Evolutionary conservation across 495 filamentous ascomycete genomes (phyloP).

Genomic region (Oidiodendron maius): DNA sequence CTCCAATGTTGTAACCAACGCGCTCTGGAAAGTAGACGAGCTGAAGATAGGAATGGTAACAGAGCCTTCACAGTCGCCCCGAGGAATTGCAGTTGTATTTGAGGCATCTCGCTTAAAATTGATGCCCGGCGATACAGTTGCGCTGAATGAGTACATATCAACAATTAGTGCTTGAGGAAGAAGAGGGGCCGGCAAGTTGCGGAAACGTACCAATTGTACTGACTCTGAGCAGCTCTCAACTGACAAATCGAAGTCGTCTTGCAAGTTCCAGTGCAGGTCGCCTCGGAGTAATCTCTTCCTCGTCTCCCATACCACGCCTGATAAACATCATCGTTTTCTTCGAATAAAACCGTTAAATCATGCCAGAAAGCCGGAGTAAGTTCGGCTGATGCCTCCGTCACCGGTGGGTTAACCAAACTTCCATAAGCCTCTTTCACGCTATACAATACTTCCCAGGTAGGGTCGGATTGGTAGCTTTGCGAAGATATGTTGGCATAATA

Average conservation of each 20-base stretch:
- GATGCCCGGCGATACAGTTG: background rate
- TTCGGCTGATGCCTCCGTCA: slow-evolving; percentile 30
- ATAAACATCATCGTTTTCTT: slow-evolving; percentile 29
- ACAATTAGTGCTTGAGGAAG: too few species aligned
- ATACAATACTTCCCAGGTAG: slow-evolving; percentile 47
- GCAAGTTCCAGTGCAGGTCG: slow-evolving; percentile 30
- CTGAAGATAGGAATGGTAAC: background rate
- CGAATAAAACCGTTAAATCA: slow-evolving; percentile 43
- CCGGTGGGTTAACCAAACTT: slow-evolving; percentile 31
- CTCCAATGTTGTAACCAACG: too few species aligned
- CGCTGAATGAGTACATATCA: too few species aligned
- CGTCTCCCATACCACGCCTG: slow-evolving; percentile 33
- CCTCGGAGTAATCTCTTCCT: slow-evolving; percentile 30
- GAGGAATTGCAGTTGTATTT: background rate
- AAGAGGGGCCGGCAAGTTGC: too few species aligned
- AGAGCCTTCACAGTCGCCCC: background rate
- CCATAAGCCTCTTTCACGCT: slow-evolving; percentile 48
- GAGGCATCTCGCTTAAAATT: background rate
- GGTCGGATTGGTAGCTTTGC: slow-evolving; percentile 33
- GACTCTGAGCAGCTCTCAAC: slow-evolving; percentile 27
- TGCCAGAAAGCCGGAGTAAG: slow-evolving; percentile 54
- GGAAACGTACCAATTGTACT: slow-evolving; percentile 12
- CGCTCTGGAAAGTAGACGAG: too few species aligned
- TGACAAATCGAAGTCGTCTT: slow-evolving; percentile 34
- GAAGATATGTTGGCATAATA: slow-evolving; percentile 47